Evolutionary conservation across 164 flowering plant species (phyloP), one percentile per base, ranked within the genome.

Genomic region (Buxus sempervirens): DNA sequence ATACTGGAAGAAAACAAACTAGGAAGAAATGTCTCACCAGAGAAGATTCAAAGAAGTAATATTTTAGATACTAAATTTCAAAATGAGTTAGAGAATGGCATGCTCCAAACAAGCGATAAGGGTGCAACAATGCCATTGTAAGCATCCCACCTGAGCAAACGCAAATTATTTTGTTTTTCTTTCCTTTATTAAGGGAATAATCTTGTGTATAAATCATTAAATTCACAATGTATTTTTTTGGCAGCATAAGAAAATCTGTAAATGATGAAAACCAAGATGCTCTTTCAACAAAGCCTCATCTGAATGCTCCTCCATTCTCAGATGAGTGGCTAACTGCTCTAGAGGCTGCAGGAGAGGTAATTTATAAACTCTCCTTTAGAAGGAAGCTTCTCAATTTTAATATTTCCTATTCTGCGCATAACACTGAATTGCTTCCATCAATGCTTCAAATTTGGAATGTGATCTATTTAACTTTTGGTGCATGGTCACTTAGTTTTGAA

Each of bases 281-380:
- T 63, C 63, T 49, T 58, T n/a, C 66, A 27, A 53, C 75, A 58
- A 80, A 80, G 64, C 79, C 78, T 69, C 88, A 84, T 38, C 62
- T 70, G 45, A 66, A 86, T 82, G 91, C 82, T 24, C 83, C 76
- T 73, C 99, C 99, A 58, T 95, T 92, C 70, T 90, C 99, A 23
- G 97, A 95, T 66, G 99, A 95, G 79, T 95, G 99, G 99, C 70
- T 95, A 69, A 89, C 97, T 64, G 96, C 96, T 63, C 70, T 90
- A 49, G 97, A 92, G 82, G 91, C 94, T 71, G 99, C 90, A 57
- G 99, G 99, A 75, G 97, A 92, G 93, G 99, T 92, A 84, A 81
- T 45, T 63, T 67, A 60, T 61, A 57, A 56, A 3, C 38, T 32
- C 7, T 7, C 38, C 38, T 32, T 32, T 3, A 32, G 38, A 32